A percentile compares a stretch with the other conserved stretches of the same genome.
phyloP scores from a whole-genome alignment of 257 asterid species.

The Ligustrum vulgare region DNA sequence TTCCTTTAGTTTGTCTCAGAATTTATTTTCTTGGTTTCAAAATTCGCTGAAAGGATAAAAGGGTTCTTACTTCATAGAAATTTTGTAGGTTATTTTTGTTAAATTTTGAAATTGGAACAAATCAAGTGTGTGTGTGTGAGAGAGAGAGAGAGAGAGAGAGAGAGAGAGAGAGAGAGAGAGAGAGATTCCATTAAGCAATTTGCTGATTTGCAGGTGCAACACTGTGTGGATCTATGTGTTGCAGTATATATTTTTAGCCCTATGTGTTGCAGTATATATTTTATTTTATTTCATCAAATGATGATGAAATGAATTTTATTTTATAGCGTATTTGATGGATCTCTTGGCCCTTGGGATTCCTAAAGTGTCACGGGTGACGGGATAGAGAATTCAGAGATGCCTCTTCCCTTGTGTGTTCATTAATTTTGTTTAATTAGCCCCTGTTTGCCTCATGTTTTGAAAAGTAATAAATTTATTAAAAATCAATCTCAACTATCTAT shows the following conservation, averaged over 20 bases:
- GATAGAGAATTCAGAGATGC: slow-evolving; percentile 18
- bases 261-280: slow-evolving; percentile 28
- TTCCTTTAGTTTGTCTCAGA: background rate
- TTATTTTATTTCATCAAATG: too few species aligned
- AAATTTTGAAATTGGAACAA: background rate
- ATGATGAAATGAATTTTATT: slow-evolving; percentile 21
- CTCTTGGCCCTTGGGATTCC: slow-evolving; percentile 32
- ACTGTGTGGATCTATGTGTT: slow-evolving; percentile 41
- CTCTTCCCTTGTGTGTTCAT: background rate
- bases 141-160: background rate
- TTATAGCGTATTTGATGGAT: slow-evolving; percentile 19
- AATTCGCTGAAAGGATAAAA: background rate
- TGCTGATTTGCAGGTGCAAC: slow-evolving; percentile 13
- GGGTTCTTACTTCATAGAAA: background rate
- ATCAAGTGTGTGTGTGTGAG: too few species aligned
- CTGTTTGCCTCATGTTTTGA: too few species aligned
- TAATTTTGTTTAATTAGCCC: too few species aligned
- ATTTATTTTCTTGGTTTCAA: background rate
- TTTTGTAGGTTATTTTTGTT: slow-evolving; percentile 11
- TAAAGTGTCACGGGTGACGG: background rate
- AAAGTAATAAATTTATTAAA: too few species aligned
- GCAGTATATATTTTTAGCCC: too few species aligned
- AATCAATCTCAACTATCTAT: too few species aligned
- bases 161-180: background rate
- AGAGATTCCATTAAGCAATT: slow-evolving; percentile 18